Evolutionary conservation across 2,329 filamentous ascomycete genomes (phyloP).

Genomic region (Paraconiothyrium brasiliense): DNA sequence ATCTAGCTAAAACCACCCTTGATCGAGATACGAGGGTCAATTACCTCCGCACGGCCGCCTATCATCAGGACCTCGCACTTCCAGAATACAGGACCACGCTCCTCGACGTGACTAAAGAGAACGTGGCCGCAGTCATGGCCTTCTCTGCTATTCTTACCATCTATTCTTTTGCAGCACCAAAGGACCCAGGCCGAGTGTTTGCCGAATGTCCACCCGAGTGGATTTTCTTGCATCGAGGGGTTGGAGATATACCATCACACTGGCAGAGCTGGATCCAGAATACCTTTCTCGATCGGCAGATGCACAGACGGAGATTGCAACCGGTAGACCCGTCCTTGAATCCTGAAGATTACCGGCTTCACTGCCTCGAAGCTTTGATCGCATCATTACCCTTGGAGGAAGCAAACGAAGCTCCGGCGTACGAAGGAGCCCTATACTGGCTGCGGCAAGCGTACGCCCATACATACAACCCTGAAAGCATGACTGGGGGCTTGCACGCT

Average conservation of each 20-base stretch:
- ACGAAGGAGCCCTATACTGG: slow-evolving; percentile 24
- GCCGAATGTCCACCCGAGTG: slow-evolving; percentile 20
- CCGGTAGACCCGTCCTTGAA: slow-evolving; percentile 23
- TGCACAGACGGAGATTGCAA: slow-evolving; percentile 25
- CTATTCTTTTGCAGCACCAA: slow-evolving; percentile 27
- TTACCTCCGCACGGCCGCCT: slow-evolving; percentile 23
- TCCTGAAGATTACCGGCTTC: slow-evolving; percentile 27
- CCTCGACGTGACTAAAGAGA: slow-evolving; percentile 25
- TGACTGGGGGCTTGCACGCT: slow-evolving; percentile 24
- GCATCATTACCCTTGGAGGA: slow-evolving; percentile 18
- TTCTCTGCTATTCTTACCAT: slow-evolving; percentile 26
- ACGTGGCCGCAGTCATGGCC: slow-evolving; percentile 23
- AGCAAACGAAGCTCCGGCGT: slow-evolving; percentile 16
- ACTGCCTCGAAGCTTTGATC: slow-evolving; percentile 20
- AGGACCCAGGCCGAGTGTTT: slow-evolving; percentile 17
- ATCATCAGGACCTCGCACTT: slow-evolving; percentile 30
- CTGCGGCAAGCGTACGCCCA: slow-evolving; percentile 31
- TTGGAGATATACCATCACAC: slow-evolving; percentile 21
- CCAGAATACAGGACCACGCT: slow-evolving; percentile 27
- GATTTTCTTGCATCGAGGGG: slow-evolving; percentile 26
- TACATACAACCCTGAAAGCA: slow-evolving; percentile 17
- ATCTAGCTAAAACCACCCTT: slow-evolving; percentile 20
- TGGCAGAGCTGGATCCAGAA: slow-evolving; percentile 27
- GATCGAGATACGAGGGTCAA: slow-evolving; percentile 13
- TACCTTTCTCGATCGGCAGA: slow-evolving; percentile 20